Conservation (phyloP, 228 moss, liverwort and hornwort genomes). For the Sphagnum magellanicum region DNA sequence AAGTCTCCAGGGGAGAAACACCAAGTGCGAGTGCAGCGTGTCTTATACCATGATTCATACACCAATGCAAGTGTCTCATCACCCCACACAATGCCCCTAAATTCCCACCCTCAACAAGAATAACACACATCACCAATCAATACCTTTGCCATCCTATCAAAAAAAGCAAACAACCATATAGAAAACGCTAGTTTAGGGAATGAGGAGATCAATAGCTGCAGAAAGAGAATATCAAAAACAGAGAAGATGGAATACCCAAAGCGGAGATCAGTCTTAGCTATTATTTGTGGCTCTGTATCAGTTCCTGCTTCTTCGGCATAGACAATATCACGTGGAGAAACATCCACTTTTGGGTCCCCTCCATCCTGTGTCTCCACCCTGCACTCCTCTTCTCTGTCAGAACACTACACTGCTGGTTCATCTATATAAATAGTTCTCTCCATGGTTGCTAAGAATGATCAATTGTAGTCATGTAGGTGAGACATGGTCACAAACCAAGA, state of each 20-base stretch:
- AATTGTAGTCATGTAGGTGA: no score
- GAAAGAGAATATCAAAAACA: not conserved
- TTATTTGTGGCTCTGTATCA: slow-evolving; percentile 51
- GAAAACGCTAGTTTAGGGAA: no score
- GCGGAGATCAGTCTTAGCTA: slow-evolving; percentile 68
- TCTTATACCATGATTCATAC: slow-evolving; percentile 97
- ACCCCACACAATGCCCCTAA: slow-evolving; percentile 89
- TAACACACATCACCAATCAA: no score
- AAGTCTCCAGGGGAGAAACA: slow-evolving; percentile 57
- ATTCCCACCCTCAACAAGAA: slow-evolving; percentile 5
- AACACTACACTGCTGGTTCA: no score
- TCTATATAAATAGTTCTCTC: no score
- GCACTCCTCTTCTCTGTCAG: not conserved
- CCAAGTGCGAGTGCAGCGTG: slow-evolving; percentile 86
- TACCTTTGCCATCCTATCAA: no score
- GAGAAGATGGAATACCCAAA: slow-evolving; percentile 51
- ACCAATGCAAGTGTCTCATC: slow-evolving; percentile 82
- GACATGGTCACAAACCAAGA: no score
- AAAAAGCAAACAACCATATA: no score
- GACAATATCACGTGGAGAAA: slow-evolving; percentile 83
- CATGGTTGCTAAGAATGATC: no score
- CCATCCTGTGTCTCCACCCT: slow-evolving; percentile 98
- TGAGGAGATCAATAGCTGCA: not conserved
- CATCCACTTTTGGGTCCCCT: slow-evolving; percentile 81
- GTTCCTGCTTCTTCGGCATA: slow-evolving; percentile 78